Percentiles rank a stretch among this genome's conserved stretches.
These are phyloP conservation scores for Thielaviopsis ethacetica DNA, from an alignment of 2,329 filamentous ascomycete species.

Conservation along the genomic window DNA sequence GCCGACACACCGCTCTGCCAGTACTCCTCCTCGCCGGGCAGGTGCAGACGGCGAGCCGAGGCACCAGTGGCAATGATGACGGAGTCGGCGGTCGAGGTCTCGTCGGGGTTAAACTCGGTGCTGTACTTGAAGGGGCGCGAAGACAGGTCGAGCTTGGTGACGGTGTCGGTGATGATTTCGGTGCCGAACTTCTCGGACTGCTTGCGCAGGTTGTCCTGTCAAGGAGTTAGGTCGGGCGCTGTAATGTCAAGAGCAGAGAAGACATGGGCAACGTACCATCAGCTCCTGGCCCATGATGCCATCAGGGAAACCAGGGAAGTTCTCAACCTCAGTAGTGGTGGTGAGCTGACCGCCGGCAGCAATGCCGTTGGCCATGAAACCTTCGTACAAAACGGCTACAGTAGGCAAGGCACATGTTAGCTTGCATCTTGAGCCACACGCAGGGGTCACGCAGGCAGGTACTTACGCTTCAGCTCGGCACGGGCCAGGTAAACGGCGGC, in stretches of 20 bases:
- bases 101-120: constrained; percentile 72
- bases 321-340: constrained; percentile 96
- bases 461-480: constrained; percentile 72
- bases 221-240: background rate
- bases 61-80: constrained; percentile 93
- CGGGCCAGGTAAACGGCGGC: constrained; percentile 91
- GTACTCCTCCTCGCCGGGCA: constrained; percentile 83
- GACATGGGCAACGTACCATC: constrained; percentile 42
- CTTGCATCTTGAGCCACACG: background rate
- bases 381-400: constrained; percentile 78
- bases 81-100: constrained; percentile 75
- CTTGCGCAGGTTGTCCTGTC: constrained; percentile 68
- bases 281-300: constrained; percentile 74
- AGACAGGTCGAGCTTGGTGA: constrained; percentile 73
- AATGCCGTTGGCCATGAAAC: constrained; percentile 93
- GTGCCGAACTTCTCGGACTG: constrained; percentile 91
- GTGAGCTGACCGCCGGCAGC: constrained; percentile 93
- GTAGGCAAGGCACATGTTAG: background rate
- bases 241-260: background rate
- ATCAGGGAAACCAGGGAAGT: constrained; percentile 88
- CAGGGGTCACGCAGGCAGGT: background rate
- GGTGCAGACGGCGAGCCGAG: constrained; percentile 66
- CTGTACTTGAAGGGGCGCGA: constrained; percentile 80
- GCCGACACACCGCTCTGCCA: constrained; percentile 96
- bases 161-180: constrained; percentile 81